Evolutionary conservation across 179 eudicot species (phyloP), one percentile per base, ranked within the genome.

Genomic region (Drosera spatulata): DNA sequence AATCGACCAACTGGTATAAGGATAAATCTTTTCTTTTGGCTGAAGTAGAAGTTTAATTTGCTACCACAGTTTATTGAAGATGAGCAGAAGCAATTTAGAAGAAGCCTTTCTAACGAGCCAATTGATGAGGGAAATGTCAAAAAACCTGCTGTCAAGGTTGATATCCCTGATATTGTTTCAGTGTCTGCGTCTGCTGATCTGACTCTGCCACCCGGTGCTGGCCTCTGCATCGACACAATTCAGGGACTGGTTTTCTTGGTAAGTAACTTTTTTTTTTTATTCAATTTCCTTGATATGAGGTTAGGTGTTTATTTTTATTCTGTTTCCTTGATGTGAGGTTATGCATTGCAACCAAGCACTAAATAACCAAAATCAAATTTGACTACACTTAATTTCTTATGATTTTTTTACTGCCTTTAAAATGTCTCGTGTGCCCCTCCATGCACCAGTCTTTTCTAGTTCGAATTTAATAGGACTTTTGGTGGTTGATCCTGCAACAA

Each of bases 101-200:
- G 46, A 41, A 79, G 70, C 78, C 88, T 89, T 72, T 87, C 91
- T 8, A 69, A 77, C 53, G 80, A 67, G 66, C 77, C 87, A 50
- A 67, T 71, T 59, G 88, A 85, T 66, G 61, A 71, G n/a, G 51
- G 53, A 12, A 72, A 62, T 44, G n/a, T 2, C 4, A 79, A 67
- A 55, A 87, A 69, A 63, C 62, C 75, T 65, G 74, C 77, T n/a
- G 62, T 86, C 57, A 82, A 71, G 77, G 83, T 91, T 13, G 81
- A 80, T 56, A 78, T 91, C 48, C 69, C 80, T 10, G 83, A 88
- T 67, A 91, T 91, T 47, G 82, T 82, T 64, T 88, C 89, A 54
- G 84, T 91, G 44, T 86, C 98, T 49, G 82, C 93, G 55, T 88
- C 84, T 72, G 79, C 96, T 67, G 98, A 91, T 82, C 91, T 88